phyloP scores from a whole-genome alignment of 257 asterid genomes.

The Nicotiana noctiflora region DNA sequence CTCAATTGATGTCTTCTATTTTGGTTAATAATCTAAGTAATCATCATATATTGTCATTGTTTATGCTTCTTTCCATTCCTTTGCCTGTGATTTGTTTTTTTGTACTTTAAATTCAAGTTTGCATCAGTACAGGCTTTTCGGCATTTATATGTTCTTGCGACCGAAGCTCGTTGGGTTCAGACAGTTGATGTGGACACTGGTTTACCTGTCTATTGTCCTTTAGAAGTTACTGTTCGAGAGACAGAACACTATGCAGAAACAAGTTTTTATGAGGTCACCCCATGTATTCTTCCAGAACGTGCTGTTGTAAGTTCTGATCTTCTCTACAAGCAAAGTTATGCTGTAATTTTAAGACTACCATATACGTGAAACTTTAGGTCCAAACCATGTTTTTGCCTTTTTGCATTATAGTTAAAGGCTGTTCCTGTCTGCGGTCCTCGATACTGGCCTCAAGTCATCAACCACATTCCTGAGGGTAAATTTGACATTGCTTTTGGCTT shows the following conservation, averaged over 20 bases:
- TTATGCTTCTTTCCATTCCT: not conserved
- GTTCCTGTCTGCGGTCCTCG: slow-evolving; percentile 99
- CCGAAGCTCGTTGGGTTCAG: slow-evolving; percentile 98
- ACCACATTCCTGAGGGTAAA: slow-evolving; percentile 79
- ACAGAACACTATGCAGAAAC: slow-evolving; percentile 79
- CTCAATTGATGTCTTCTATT: not conserved
- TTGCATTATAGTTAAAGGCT: slow-evolving; percentile 62
- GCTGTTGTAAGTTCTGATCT: slow-evolving; percentile 54
- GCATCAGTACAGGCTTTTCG: slow-evolving; percentile 70
- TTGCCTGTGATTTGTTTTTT: not conserved
- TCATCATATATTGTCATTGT: not conserved
- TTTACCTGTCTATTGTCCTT: slow-evolving; percentile 90
- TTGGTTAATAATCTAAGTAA: not conserved
- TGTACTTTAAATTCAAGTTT: not conserved
- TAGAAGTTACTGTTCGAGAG: slow-evolving; percentile 76
- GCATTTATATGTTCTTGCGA: slow-evolving; percentile 95
- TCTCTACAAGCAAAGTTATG: not conserved
- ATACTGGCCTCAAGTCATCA: slow-evolving; percentile 90
- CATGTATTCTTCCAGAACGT: no score
- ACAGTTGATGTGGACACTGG: slow-evolving; percentile 94
- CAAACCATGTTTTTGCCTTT: slow-evolving; percentile 14
- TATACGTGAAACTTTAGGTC: not conserved
- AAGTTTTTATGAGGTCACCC: slow-evolving; percentile 90
- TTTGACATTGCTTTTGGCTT: slow-evolving; percentile 1
- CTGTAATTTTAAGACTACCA: no score